phyloP scores from a whole-genome alignment of 805 yeast genomes.

The Candida suzukii region DNA sequence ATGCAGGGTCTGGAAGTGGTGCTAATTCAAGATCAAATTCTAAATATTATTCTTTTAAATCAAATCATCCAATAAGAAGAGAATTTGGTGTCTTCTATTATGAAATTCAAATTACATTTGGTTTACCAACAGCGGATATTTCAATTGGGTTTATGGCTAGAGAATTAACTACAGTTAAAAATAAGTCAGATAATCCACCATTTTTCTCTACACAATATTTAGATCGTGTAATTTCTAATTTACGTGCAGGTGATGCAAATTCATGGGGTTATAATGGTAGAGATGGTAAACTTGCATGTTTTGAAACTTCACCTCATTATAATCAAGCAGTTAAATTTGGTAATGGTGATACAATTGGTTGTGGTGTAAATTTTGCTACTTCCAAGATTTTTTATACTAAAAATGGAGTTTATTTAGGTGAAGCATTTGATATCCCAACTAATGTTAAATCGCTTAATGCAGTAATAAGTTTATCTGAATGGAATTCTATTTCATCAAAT shows the following conservation, averaged over 20 bases:
- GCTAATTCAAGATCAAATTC: conserved; percentile 6
- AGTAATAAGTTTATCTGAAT: conserved; percentile 35
- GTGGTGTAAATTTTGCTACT: conserved; percentile 69
- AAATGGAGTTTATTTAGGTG: conserved; percentile 63
- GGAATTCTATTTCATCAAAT: conserved; percentile 40
- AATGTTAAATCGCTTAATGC: conserved; percentile 32
- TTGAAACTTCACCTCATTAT: conserved; percentile 27
- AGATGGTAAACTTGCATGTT: conserved; percentile 36
- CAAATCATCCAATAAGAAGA: conserved; percentile 29
- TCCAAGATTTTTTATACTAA: conserved; percentile 68
- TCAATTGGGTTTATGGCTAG: conserved; percentile 38
- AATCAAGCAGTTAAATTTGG: conserved; percentile 41
- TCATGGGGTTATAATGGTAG: conserved; percentile 49
- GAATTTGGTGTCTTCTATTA: conserved; percentile 42
- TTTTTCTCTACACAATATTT: too few species aligned
- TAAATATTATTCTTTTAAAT: conserved; percentile 18
- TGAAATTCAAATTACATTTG: conserved; percentile 36
- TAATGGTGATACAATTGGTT: conserved; percentile 64
- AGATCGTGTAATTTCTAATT: conserved; percentile 19
- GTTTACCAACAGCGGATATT: conserved; percentile 32
- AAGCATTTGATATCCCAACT: conserved; percentile 41
- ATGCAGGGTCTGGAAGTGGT: conserved; percentile 4
- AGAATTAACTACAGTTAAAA: too few species aligned
- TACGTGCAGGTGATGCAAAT: conserved; percentile 42
- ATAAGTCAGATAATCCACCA: too few species aligned